Evolutionary conservation across 2,329 filamentous ascomycete genomes (phyloP), one percentile per base, ranked within the genome.

Genomic region (Talaromyces sp.): DNA sequence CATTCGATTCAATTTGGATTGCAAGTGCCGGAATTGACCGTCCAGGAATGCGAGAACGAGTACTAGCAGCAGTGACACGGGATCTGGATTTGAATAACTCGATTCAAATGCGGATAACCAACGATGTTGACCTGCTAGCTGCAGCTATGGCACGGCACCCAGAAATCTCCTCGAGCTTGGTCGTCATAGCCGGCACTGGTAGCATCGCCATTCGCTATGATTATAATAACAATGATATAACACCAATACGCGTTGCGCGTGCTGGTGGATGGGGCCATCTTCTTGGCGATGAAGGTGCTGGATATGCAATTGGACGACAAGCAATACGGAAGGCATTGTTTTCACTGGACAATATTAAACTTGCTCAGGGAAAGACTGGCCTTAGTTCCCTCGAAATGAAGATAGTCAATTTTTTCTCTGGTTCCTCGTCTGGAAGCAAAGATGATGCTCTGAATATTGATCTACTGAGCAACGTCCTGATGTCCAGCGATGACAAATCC

Each of bases 261-360:
- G 72, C 73, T 4, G 80, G 80, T 2, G 81, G 81, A 13, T 82
- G 81, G 80, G 80, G 80, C 3, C 72, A 77, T 63, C 69, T 81
- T 5, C 70, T 82, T 1, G 79, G 80, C 0, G 81, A 83, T 59
- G 78, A 82, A 43, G 80, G 80, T 0, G 75, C 75, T 0, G 80
- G 78, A 2, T 81, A 76, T 66, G 73, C 74, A 1, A 78, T 82
- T 14, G 80, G 80, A 1, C 67, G 75, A 33, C 71, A 75, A 59
- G 79, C 74, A 0, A 69, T 80, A 13, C 73, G 76, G 13, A 65
- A 69, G 3, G 72, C 78, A 0, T 66, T 82, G n/a, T 66, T 33
- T 3, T 64, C 68, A 3, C 66, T 75, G 9, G 78, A 81, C 60
- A 63, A 71, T 2, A 64, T 69, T 13, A 66, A 62, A 0, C 64